Evolutionary conservation across 768 basidiomycete genomes (phyloP).

Genomic region (Psilocybe cubensis): DNA sequence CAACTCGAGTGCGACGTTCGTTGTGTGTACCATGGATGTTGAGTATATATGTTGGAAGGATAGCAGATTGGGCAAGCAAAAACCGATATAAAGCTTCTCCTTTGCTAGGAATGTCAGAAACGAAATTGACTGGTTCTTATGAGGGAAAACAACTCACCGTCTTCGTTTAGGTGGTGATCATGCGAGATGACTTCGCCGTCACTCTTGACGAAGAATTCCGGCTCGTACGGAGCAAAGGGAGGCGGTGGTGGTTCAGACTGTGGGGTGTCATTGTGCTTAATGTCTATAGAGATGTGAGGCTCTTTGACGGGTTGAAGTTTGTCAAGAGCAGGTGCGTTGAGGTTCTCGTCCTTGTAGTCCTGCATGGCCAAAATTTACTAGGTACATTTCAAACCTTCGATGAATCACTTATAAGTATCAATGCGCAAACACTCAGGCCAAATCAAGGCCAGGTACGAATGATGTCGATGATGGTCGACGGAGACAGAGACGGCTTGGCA

Average conservation of each 20-base stretch:
- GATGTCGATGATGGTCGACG: background rate
- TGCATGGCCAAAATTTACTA: background rate
- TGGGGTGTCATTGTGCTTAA: conserved; percentile 24
- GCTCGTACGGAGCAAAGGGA: conserved; percentile 61
- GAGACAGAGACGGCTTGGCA: background rate
- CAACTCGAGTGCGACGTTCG: conserved; percentile 50
- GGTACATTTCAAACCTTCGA: background rate
- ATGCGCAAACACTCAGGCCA: background rate
- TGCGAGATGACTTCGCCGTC: conserved; percentile 66
- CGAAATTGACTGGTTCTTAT: background rate
- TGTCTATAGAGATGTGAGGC: background rate
- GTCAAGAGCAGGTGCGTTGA: background rate
- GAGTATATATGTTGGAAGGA: conserved; percentile 47
- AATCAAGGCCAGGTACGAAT: background rate
- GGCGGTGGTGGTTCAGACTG: conserved; percentile 46
- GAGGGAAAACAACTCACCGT: conserved; percentile 39
- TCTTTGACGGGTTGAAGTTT: background rate
- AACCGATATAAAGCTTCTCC: conserved; percentile 73
- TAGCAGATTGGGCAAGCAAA: conserved; percentile 56
- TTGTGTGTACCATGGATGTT: conserved; percentile 55
- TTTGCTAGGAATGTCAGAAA: conserved; percentile 1
- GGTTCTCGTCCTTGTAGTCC: background rate
- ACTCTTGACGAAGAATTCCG: conserved; percentile 56
- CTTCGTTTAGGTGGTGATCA: conserved; percentile 67
- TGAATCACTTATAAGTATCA: no score